phyloP scores from a whole-genome alignment of 306 rosid genomes.

The Cucurbita ficifolia region DNA sequence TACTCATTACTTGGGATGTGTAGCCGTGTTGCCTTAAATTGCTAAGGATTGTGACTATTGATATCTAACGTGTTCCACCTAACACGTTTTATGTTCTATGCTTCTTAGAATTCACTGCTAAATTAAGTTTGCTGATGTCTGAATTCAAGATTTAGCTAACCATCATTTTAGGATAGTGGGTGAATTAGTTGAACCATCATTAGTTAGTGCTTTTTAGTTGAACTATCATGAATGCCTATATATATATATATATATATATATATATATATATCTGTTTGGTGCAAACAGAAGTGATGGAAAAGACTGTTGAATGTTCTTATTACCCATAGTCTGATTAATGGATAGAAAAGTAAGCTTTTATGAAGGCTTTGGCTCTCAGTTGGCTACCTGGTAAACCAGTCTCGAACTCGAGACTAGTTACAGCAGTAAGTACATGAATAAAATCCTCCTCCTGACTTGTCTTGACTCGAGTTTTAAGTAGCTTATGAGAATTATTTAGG shows the following conservation, averaged over 20 bases:
- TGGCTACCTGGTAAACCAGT: background rate
- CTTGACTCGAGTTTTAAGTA: background rate
- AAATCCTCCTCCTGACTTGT: background rate
- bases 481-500: background rate
- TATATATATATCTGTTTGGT: background rate
- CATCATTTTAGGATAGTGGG: background rate
- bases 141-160: background rate
- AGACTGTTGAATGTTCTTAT: background rate
- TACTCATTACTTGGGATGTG: background rate
- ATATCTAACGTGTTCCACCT: background rate
- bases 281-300: background rate
- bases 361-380: background rate
- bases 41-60: too few relatives aligned
- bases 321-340: background rate
- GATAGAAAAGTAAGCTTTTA: background rate
- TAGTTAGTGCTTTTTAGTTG: background rate
- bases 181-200: constrained; percentile 2
- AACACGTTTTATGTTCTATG: background rate
- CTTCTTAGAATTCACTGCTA: background rate
- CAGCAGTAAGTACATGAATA: background rate
- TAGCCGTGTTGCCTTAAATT: too few relatives aligned
- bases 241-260: too few relatives aligned
- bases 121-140: background rate
- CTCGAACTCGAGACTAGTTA: background rate
- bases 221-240: background rate